These are phyloP conservation scores for Apophysomyces sp. DNA, from an alignment of 371 early-diverging fungal genomes.

Conservation along the genomic window DNA sequence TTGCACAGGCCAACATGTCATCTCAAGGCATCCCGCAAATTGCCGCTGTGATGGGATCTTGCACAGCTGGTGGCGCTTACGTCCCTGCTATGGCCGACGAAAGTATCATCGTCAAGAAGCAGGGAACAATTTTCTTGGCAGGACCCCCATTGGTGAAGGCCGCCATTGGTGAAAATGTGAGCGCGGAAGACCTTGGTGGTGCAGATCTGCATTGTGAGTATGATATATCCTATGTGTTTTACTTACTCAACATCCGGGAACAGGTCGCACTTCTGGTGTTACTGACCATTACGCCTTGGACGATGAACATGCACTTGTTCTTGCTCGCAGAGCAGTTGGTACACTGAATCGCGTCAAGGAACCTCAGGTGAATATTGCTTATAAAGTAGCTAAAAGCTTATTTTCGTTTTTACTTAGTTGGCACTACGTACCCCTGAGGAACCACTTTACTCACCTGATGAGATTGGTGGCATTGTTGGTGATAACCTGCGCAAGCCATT, in stretches of 20 bases:
- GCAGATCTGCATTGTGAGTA: constrained; percentile 93
- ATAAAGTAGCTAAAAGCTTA: not conserved
- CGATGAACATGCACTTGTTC: constrained; percentile 90
- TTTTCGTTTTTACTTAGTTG: constrained; percentile 20
- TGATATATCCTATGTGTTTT: not conserved
- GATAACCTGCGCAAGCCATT: constrained; percentile 91
- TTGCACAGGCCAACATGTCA: constrained; percentile 70
- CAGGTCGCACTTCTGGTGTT: constrained; percentile 84
- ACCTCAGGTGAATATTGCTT: constrained; percentile 40
- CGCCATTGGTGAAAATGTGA: constrained; percentile 95
- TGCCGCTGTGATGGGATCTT: constrained; percentile 96
- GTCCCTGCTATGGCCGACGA: constrained; percentile 99
- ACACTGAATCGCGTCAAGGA: constrained; percentile 81
- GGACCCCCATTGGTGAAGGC: constrained; percentile 97
- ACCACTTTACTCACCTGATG: constrained; percentile 83
- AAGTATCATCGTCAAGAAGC: constrained; percentile 93
- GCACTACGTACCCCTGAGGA: constrained; percentile 62
- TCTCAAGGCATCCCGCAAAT: constrained; percentile 90
- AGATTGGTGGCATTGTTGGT: constrained; percentile 95
- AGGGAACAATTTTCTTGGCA: constrained; percentile 97
- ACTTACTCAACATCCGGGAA: not conserved
- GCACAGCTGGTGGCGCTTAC: constrained; percentile 99
- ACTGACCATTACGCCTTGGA: constrained; percentile 93
- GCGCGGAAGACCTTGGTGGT: constrained; percentile 96
- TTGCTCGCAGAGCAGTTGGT: constrained; percentile 86